These are phyloP conservation scores for Lactifluus hygrophoroides DNA, from an alignment of 768 basidiomycete species.

Conservation along the genomic window DNA sequence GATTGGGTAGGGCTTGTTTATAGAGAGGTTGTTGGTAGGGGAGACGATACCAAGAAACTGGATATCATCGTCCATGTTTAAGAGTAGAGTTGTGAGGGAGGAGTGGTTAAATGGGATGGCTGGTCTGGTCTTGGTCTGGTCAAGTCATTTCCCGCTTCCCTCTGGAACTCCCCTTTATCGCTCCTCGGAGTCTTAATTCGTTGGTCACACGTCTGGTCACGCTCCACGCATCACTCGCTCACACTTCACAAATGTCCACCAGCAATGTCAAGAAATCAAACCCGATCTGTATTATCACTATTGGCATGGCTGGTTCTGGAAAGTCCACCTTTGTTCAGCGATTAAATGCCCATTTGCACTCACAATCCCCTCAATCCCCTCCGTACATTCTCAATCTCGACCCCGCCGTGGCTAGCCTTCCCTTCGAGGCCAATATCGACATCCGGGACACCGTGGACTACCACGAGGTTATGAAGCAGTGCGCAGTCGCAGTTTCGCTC, in stretches of 20 bases:
- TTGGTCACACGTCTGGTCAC: not conserved
- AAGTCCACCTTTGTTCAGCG: constrained; percentile 97
- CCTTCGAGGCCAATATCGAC: constrained; percentile 96
- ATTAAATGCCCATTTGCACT: constrained; percentile 86
- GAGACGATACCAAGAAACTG: constrained; percentile 11
- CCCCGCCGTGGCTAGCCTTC: constrained; percentile 85
- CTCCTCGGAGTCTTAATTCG: constrained; percentile 9
- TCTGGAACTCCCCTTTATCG: constrained; percentile 19
- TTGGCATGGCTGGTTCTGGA: constrained; percentile 95
- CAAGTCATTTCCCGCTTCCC: too few relatives aligned
- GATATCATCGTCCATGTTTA: constrained; percentile 17
- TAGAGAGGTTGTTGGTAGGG: not conserved
- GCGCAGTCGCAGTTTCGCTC: constrained; percentile 35
- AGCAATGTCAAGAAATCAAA: constrained; percentile 45
- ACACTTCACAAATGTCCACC: not conserved
- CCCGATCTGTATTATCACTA: constrained; percentile 79
- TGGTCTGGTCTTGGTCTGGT: too few relatives aligned
- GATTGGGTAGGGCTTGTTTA: not conserved
- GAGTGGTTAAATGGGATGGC: not conserved
- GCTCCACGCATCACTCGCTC: not conserved
- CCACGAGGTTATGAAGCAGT: constrained; percentile 99
- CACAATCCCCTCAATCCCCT: constrained; percentile 48
- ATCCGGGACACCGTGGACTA: constrained; percentile 97
- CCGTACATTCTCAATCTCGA: constrained; percentile 98
- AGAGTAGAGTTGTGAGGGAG: not conserved